These are phyloP conservation scores for Trametes cinnabarina DNA, from an alignment of 768 basidiomycete species.

Conservation along the genomic window DNA sequence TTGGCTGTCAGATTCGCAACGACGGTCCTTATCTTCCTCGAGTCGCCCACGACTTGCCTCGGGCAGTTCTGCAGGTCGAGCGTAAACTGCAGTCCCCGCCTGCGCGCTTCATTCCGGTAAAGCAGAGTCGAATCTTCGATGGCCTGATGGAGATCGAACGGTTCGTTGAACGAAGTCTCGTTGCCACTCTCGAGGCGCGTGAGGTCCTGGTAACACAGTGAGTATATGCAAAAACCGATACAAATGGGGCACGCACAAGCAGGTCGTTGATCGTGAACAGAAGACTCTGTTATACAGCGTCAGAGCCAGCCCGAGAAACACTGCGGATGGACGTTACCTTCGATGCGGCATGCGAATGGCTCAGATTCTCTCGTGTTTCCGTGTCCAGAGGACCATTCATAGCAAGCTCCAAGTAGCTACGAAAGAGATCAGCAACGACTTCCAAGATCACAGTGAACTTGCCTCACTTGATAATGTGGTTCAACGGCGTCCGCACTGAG, in stretches of 20 bases:
- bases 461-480: constrained; percentile 78
- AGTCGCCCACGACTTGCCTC: constrained; percentile 64
- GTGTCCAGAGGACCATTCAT: constrained; percentile 69
- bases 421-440: not conserved
- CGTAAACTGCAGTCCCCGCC: constrained; percentile 57
- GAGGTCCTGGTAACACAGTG: constrained; percentile 47
- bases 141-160: constrained; percentile 60
- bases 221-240: not conserved
- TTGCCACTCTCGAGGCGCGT: constrained; percentile 75
- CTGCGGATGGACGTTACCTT: constrained; percentile 41
- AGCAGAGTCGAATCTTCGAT: constrained; percentile 62
- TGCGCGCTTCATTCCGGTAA: constrained; percentile 64
- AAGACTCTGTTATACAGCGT: constrained; percentile 44
- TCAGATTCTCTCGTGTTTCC: constrained; percentile 74
- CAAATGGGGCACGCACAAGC: constrained; percentile 39
- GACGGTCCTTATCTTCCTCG: constrained; percentile 70
- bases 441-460: not conserved
- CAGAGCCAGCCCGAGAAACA: not conserved
- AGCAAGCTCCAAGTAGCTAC: constrained; percentile 75
- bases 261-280: constrained; percentile 85
- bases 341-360: constrained; percentile 70
- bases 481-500: constrained; percentile 69
- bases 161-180: constrained; percentile 73
- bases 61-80: constrained; percentile 57
- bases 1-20: constrained; percentile 79